Base-by-base conservation (phyloP, 768 basidiomycete genomes). In the Podaxis mareebaensis region DNA sequence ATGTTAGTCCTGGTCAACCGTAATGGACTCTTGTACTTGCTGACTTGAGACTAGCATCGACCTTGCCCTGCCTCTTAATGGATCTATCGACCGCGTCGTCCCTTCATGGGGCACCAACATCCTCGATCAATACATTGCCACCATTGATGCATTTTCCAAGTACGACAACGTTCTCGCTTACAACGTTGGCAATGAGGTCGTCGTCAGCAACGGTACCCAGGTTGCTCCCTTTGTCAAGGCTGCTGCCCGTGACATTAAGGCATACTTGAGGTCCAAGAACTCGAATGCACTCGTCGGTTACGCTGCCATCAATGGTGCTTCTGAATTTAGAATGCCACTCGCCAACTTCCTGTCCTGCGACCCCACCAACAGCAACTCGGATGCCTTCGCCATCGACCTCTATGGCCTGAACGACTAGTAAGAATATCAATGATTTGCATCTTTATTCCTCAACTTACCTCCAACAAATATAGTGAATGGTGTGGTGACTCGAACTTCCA, bases 121-220 rank as follows among this genome's bases (percentile, higher is more conserved):
- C n/a, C 76, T 92, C 39, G 83, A 93, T 72, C 81, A 86, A 64
- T 97, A 96, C 74, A 81, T 90, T 64, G 71, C 72, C 30, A 96
- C 93, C 28, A 91, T 96, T 68, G 81, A 92, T 66, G 79, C 78
- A 0, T 96, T 96, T 79, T 81, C 81, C 71, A 86, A 91, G 73
- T 97, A 96, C 69, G 86, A 92, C 79, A 97, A 97, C 67, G 85
- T 97, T 15, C 78, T 96, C 61, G 95, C 88, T 11, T 96, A 83
- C 77, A 96, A 96, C 70, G 82, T 97, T 64, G 95, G 94, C 22
- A 97, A 97, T 70, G 95, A 96, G 76, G 90, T 88, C 36, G 81
- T 82, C 26, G 71, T 80, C 10, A 52, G 77, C 20, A 81, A 83
- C 46, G 75, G 77, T 58, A 92, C 92, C 15, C 78, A 77, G 33